These are phyloP conservation scores for Piedraia hortae DNA, from an alignment of 2,329 filamentous ascomycete genomes.

Conservation along the genomic window DNA sequence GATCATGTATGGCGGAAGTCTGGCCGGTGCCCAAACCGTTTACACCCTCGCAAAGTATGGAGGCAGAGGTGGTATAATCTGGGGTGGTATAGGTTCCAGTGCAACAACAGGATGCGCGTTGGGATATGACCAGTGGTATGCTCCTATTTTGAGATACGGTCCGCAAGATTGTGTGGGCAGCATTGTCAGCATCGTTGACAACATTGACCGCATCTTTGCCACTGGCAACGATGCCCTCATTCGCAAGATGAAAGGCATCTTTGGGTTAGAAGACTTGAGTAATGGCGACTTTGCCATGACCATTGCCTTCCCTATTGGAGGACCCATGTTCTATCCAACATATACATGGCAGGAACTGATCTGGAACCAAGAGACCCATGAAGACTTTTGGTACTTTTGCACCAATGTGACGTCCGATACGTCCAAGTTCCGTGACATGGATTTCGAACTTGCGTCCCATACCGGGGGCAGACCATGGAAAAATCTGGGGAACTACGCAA, in stretches of 20 bases:
- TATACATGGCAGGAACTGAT: slow-evolving; percentile 28
- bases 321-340: too few relatives aligned
- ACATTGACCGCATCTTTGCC: slow-evolving; percentile 29
- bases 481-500: slow-evolving; percentile 24
- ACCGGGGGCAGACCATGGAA: slow-evolving; percentile 23
- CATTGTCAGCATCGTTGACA: slow-evolving; percentile 31
- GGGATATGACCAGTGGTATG: slow-evolving; percentile 39
- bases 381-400: slow-evolving; percentile 27
- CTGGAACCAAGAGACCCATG: too few relatives aligned
- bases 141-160: slow-evolving; percentile 27
- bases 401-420: slow-evolving; percentile 22
- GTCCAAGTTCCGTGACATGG: slow-evolving; percentile 18
- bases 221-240: slow-evolving; percentile 19
- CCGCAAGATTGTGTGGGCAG: slow-evolving; percentile 35
- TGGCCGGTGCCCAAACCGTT: slow-evolving; percentile 54
- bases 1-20: slow-evolving; percentile 61
- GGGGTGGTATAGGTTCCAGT: slow-evolving; percentile 52
- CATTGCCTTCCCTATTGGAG: slow-evolving; percentile 17
- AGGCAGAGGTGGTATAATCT: slow-evolving; percentile 49
- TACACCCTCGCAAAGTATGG: slow-evolving; percentile 54
- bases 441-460: slow-evolving; percentile 21
- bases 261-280: slow-evolving; percentile 23
- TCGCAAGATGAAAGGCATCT: slow-evolving; percentile 23
- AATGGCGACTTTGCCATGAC: slow-evolving; percentile 24
- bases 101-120: slow-evolving; percentile 53